Conservation (phyloP, 208 protist species). For the Leishmania turanica region DNA sequence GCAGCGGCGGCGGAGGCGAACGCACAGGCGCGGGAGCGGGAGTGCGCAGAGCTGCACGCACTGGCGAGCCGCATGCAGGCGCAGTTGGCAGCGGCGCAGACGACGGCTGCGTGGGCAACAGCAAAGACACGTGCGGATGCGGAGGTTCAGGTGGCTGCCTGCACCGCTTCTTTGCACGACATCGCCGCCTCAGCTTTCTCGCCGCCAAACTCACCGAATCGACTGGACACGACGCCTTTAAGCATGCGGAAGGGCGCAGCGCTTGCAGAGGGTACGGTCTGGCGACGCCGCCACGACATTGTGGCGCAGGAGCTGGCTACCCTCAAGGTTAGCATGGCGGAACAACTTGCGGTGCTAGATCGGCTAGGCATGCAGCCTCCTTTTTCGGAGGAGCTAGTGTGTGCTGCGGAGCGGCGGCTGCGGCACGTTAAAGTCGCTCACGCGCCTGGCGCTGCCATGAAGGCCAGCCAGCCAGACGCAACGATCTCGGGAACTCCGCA, state of each 20-base stretch:
- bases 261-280: background rate
- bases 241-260: background rate
- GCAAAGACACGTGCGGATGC: background rate
- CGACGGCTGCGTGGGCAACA: background rate
- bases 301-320: conserved; percentile 47
- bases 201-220: background rate
- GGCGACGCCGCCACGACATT: conserved; percentile 29
- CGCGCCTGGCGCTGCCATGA: background rate
- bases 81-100: conserved; percentile 16
- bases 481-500: background rate
- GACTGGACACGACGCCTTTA: background rate
- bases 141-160: background rate
- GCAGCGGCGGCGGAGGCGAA: conserved; percentile 16
- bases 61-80: conserved; percentile 41
- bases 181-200: background rate
- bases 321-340: conserved; percentile 51
- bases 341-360: conserved; percentile 70
- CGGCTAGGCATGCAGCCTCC: conserved; percentile 58
- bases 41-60: conserved; percentile 48
- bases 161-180: background rate
- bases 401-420: conserved; percentile 24
- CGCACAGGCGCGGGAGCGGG: conserved; percentile 26
- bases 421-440: conserved; percentile 20
- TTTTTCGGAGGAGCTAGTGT: conserved; percentile 31
- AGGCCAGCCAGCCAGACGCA: background rate